Evolutionary conservation across 2,329 filamentous ascomycete species (phyloP).

Genomic region (Phyllachora maydis): DNA sequence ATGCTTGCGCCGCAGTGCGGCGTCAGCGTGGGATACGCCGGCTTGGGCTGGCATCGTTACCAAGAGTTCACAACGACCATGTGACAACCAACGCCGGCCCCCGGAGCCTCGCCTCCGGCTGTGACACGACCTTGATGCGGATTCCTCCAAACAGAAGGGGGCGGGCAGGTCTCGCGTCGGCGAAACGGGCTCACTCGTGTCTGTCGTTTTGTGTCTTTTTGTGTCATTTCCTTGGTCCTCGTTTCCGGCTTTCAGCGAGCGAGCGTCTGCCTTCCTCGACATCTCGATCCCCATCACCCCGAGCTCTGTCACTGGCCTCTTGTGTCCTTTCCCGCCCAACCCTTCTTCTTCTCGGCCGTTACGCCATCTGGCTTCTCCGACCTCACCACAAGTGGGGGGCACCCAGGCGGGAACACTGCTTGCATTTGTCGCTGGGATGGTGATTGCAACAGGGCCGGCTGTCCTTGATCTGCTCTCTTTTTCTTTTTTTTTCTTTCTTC

Average conservation of each 20-base stretch:
- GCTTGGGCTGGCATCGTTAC: conserved; percentile 73
- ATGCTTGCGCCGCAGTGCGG: conserved; percentile 75
- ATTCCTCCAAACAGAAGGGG: conserved; percentile 2
- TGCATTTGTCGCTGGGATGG: conserved; percentile 32
- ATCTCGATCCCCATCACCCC: conserved; percentile 20
- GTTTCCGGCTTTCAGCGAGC: conserved; percentile 14
- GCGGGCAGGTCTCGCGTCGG: conserved; percentile 8
- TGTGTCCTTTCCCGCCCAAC: too few species aligned
- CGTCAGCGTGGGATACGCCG: conserved; percentile 51
- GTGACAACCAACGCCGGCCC: conserved; percentile 43
- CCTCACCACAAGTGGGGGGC: conserved; percentile 33
- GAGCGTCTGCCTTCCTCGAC: conserved; percentile 18
- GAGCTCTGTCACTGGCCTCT: conserved; percentile 21
- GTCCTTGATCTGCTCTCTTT: too few species aligned
- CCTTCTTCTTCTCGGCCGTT: too few species aligned
- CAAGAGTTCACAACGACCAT: conserved; percentile 75
- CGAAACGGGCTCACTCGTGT: conserved; percentile 3
- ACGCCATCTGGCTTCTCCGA: too few species aligned
- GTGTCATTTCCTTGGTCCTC: conserved; percentile 10
- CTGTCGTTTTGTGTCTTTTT: conserved; percentile 8
- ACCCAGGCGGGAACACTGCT: conserved; percentile 25
- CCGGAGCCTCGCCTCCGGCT: conserved; percentile 23
- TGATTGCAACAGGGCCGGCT: conserved; percentile 22
- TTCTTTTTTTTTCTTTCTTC: conserved; percentile 12
- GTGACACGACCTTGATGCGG: conserved; percentile 21